phyloP scores from a whole-genome alignment of 345 rosid species.

The Hirschfeldia incana region DNA sequence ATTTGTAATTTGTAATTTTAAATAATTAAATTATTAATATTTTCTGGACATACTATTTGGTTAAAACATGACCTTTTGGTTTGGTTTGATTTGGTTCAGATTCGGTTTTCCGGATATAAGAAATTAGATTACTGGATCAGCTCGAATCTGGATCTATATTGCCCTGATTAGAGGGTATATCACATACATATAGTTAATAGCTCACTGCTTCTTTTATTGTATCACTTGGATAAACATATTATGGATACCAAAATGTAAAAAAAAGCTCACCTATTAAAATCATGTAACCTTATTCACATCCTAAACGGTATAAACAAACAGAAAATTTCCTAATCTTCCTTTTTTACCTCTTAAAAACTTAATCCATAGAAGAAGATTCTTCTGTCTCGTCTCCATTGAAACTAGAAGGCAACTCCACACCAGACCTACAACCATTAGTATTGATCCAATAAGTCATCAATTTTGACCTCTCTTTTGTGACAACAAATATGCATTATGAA shows the following conservation, averaged over 20 bases:
- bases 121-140: too few species aligned
- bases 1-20: too few species aligned
- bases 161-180: background rate
- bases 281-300: conserved; percentile 12
- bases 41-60: too few species aligned
- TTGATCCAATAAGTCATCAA: conserved; percentile 8
- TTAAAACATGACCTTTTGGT: too few species aligned
- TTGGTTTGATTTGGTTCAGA: too few species aligned
- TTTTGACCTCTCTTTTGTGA: conserved; percentile 2
- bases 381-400: conserved; percentile 74
- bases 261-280: conserved; percentile 28
- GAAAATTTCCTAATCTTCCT: conserved; percentile 19
- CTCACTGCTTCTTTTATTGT: background rate
- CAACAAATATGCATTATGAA: conserved; percentile 19
- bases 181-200: background rate
- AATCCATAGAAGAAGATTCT: conserved; percentile 59
- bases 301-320: conserved; percentile 37
- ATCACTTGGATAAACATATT: background rate
- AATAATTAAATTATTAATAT: too few species aligned
- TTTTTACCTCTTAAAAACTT: conserved; percentile 20
- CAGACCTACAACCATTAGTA: conserved; percentile 41
- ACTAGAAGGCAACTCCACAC: conserved; percentile 53
- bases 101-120: too few species aligned
- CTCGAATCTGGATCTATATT: too few species aligned
- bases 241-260: background rate